Base-by-base conservation (phyloP, 2,329 filamentous ascomycete genomes). In the Fonsecaea pedrosoi region DNA sequence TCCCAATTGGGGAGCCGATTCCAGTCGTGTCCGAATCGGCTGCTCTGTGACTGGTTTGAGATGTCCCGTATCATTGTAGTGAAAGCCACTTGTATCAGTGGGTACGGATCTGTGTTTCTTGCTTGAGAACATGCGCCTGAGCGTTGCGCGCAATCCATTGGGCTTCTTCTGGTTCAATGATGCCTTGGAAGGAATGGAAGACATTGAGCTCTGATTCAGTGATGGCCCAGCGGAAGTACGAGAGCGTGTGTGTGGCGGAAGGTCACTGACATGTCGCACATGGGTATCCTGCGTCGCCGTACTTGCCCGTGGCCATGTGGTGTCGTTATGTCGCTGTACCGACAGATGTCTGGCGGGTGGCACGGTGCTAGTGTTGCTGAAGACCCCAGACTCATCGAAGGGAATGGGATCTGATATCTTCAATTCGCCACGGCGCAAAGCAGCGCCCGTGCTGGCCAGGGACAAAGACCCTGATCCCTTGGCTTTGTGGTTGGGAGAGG, bases 371-470 rank as follows among this genome's bases (percentile, higher is more conserved):
- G 67, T 35, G 15, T n/a, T n/a, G 21, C 40, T 34, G 35, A 60
- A 69, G 30, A 61, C 54, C 73, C 55, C 55, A 12, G 53, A 60
- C 18, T 65, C 60, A 37, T 66, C 64, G 57, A 68, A 71, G 60
- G 73, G 71, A 54, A 75, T 68, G 18, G 74, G 74, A 50, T 74
- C 71, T 12, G 75, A 76, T 61, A 77, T 76, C 65, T 75, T 76
- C 63, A 77, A 63, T 50, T 77, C 74, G 34, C 72, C 73, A 42
- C 74, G 70, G 30, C 72, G 72, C 32, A 73, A 62, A 45, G 75
- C 70, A 32, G 70, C 66, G 4, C 69, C 65, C 12, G 73, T 72
- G 32, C 32, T 60, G 25, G 66, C 53, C 48, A 58, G 13, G 50
- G 54, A 61, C 30, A 64, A 21, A 25, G 59, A 61, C 32, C 59